Evolutionary conservation across 768 basidiomycete species (phyloP).

Genomic region (Xerocomellus chrysenteron): DNA sequence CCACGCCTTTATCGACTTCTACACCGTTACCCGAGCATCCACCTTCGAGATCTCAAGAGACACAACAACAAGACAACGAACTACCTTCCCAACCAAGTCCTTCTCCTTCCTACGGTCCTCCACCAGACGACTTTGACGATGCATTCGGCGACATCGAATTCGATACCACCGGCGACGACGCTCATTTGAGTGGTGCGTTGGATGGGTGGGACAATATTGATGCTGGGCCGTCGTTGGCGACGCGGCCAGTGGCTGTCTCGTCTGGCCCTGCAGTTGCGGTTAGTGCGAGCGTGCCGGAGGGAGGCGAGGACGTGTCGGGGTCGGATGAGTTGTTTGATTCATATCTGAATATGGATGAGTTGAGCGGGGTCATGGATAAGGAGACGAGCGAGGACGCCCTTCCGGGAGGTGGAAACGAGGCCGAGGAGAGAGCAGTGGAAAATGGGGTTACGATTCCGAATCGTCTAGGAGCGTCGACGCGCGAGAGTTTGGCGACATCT

Average conservation of each 20-base stretch:
- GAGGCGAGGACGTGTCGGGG: not conserved
- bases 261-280: not conserved
- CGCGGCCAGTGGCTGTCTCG: not conserved
- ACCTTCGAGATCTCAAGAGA: not conserved
- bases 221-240: conserved; percentile 6
- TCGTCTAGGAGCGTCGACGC: not conserved
- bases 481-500: not conserved
- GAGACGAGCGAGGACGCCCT: not conserved
- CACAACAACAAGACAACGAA: not conserved
- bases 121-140: conserved; percentile 15
- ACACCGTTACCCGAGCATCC: not conserved
- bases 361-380: conserved; percentile 1
- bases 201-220: conserved; percentile 8
- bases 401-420: not conserved
- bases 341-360: conserved; percentile 23
- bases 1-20: not conserved
- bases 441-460: not conserved
- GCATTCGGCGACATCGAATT: conserved; percentile 15
- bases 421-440: not conserved
- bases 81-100: not conserved
- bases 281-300: not conserved
- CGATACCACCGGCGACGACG: conserved; percentile 1
- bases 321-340: conserved; percentile 21
- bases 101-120: not conserved
- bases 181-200: not conserved